A percentile compares a stretch with the other conserved stretches of the same genome.
Evolutionary conservation across 2,329 filamentous ascomycete species (phyloP).

Genomic region (Fusarium nygamai): DNA sequence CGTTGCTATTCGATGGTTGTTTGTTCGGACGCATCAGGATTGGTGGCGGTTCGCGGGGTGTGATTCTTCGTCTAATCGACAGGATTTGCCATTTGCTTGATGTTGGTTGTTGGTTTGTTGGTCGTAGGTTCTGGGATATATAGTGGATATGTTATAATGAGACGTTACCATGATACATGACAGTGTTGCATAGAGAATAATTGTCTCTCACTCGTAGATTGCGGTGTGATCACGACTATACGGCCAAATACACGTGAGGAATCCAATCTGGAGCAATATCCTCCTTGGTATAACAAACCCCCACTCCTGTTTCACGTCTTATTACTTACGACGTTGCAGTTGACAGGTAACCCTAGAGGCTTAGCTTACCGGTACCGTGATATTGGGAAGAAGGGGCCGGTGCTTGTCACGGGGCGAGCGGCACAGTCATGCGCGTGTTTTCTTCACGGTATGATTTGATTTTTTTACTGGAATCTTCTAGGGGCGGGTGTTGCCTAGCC

Average conservation of each 20-base stretch:
- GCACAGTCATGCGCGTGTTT: not conserved
- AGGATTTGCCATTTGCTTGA: slow-evolving; percentile 50
- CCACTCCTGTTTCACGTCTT: not conserved
- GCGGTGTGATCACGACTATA: not conserved
- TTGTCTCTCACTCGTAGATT: not conserved
- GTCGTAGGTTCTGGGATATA: not conserved
- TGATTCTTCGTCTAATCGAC: slow-evolving; percentile 43
- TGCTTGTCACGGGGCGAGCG: not conserved
- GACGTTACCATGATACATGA: not conserved
- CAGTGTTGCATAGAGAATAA: not conserved
- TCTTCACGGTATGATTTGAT: not conserved
- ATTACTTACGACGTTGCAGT: not conserved
- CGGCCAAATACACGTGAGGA: not conserved
- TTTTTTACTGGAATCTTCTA: not conserved
- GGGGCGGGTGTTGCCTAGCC: not conserved
- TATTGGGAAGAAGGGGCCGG: not conserved
- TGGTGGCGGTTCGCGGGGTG: slow-evolving; percentile 51
- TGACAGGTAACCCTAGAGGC: not conserved
- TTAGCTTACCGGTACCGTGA: not conserved
- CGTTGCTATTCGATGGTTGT: slow-evolving; percentile 48
- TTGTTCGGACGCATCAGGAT: slow-evolving; percentile 47
- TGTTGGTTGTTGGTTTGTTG: not conserved
- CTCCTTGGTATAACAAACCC: not conserved
- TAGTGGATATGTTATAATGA: not conserved
- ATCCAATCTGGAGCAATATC: not conserved